Evolutionary conservation across 148 eudicot species (phyloP).

Genomic region (Rhododendron vialii): DNA sequence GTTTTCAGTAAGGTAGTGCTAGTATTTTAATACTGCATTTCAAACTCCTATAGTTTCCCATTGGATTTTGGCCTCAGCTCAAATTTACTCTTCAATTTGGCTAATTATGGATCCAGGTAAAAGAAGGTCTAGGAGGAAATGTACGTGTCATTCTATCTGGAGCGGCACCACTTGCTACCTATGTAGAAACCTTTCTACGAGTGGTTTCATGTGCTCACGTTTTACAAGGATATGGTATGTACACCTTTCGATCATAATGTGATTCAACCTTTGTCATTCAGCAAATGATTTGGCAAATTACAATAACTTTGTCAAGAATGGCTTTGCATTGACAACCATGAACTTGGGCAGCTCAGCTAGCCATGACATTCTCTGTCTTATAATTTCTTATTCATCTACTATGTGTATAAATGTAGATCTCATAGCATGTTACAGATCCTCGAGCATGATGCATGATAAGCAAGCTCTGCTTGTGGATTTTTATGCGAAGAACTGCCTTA

Average conservation of each 20-base stretch:
- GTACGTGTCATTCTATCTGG: constrained; percentile 84
- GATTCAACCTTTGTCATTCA: not conserved
- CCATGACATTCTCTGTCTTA: not conserved
- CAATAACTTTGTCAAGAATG: not conserved
- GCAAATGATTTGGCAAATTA: not conserved
- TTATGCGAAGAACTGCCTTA: not conserved
- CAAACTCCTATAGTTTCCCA: not conserved
- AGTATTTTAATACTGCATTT: not conserved
- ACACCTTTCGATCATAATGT: not conserved
- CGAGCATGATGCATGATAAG: not conserved
- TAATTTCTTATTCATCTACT: not conserved
- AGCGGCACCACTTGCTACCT: constrained; percentile 85
- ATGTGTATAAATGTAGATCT: not conserved
- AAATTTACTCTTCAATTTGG: not conserved
- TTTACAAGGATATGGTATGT: constrained; percentile 89
- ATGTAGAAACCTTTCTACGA: constrained; percentile 66
- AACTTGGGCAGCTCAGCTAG: not conserved
- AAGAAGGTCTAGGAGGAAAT: constrained; percentile 85
- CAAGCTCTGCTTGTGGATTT: not conserved
- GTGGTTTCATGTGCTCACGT: constrained; percentile 92
- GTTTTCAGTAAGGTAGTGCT: constrained; percentile 73
- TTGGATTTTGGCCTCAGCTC: not conserved
- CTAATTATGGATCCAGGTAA: constrained; percentile 43
- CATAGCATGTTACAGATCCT: not conserved
- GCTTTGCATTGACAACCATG: not conserved